Evolutionary conservation across 169 alveolate genomes (phyloP).

Genomic region (Toxoplasma gondii): DNA sequence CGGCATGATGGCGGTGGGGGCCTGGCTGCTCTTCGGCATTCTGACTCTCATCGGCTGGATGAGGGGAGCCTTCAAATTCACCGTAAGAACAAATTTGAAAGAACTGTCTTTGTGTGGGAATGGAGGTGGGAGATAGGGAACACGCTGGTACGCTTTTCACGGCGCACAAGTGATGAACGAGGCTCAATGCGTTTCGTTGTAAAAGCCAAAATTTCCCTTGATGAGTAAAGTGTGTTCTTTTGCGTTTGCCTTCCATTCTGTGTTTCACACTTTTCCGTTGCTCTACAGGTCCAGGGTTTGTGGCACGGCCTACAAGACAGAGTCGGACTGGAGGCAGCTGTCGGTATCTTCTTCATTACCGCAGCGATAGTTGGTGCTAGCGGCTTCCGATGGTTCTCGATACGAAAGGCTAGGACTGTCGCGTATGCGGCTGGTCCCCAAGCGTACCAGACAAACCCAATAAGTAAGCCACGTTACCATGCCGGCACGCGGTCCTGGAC

Average conservation of each 20-base stretch:
- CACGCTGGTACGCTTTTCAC: too few relatives aligned
- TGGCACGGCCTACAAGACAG: constrained; percentile 35
- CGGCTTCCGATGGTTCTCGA: constrained; percentile 10
- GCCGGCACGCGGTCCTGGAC: too few relatives aligned
- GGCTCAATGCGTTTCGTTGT: too few relatives aligned
- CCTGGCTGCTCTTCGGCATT: constrained; percentile 12
- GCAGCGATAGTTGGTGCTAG: constrained; percentile 6
- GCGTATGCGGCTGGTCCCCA: neutral
- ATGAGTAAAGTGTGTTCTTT: neutral
- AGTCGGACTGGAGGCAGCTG: constrained; percentile 38
- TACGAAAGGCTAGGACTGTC: neutral
- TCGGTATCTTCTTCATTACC: neutral
- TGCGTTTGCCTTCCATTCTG: neutral
- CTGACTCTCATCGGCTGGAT: neutral
- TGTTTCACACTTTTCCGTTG: neutral
- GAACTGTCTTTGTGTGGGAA: too few relatives aligned
- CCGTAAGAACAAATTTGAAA: neutral
- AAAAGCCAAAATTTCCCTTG: neutral
- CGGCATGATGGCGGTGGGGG: neutral
- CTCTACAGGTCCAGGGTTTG: constrained; percentile 31
- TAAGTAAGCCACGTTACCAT: neutral
- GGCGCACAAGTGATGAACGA: too few relatives aligned
- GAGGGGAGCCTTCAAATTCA: constrained; percentile 23
- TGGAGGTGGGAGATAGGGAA: too few relatives aligned
- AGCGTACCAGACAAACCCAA: neutral